Percentiles rank a stretch among this genome's conserved stretches.
phyloP scores from a whole-genome alignment of 2,329 filamentous ascomycete species.

The Cladosporium colombiae region DNA sequence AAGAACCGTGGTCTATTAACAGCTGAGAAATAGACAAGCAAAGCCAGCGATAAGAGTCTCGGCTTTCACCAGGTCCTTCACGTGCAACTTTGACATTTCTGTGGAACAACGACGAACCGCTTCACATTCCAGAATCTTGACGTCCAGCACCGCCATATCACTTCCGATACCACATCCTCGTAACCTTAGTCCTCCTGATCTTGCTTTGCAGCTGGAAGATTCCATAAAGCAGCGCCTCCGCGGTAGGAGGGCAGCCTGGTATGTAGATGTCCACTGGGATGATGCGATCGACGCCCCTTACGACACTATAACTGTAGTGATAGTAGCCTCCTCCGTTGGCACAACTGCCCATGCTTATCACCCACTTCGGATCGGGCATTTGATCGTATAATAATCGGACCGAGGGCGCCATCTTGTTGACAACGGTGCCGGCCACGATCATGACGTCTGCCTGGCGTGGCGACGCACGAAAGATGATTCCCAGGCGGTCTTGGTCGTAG shows the following conservation, averaged over 20 bases:
- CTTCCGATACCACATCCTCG: conserved; percentile 58
- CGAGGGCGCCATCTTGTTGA: conserved; percentile 92
- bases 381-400: conserved; percentile 88
- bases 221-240: conserved; percentile 57
- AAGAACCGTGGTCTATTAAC: background rate
- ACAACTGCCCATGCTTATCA: conserved; percentile 79
- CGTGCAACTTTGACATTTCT: background rate
- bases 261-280: conserved; percentile 81
- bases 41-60: background rate
- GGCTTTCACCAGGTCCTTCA: background rate
- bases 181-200: conserved; percentile 62
- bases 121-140: background rate
- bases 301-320: conserved; percentile 78
- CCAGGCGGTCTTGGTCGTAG: conserved; percentile 85
- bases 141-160: conserved; percentile 25
- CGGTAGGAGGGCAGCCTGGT: conserved; percentile 65
- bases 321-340: conserved; percentile 83
- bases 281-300: conserved; percentile 73
- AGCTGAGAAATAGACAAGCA: background rate
- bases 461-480: conserved; percentile 87
- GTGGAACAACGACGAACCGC: background rate
- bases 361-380: conserved; percentile 89
- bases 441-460: conserved; percentile 88
- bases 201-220: conserved; percentile 78
- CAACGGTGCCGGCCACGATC: conserved; percentile 91